These are phyloP conservation scores for Radiomyces spectabilis DNA, from an alignment of 192 early-diverging fungal species.

Conservation along the genomic window DNA sequence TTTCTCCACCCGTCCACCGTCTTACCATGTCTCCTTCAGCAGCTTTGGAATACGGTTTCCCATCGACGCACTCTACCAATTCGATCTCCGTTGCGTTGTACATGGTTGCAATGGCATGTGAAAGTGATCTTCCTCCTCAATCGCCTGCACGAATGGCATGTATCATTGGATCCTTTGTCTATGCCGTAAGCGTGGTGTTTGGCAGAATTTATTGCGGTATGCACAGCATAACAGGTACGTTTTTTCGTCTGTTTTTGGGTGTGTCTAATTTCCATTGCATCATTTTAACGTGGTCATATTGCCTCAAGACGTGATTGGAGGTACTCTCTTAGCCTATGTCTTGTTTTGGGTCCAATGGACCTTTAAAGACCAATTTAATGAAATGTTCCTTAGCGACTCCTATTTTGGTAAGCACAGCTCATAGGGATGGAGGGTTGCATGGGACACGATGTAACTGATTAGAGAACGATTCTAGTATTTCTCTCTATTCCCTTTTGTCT, in stretches of 20 bases:
- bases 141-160: slow-evolving; percentile 30
- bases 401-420: slow-evolving; percentile 31
- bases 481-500: slow-evolving; percentile 22
- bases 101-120: slow-evolving; percentile 39
- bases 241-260: too few species aligned
- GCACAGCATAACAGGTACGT: slow-evolving; percentile 62
- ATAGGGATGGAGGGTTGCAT: background rate
- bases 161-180: slow-evolving; percentile 33
- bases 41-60: slow-evolving; percentile 86
- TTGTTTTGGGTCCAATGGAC: slow-evolving; percentile 56
- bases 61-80: slow-evolving; percentile 84
- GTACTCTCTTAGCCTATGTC: slow-evolving; percentile 51
- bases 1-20: slow-evolving; percentile 67
- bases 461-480: slow-evolving; percentile 22
- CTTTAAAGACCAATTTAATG: slow-evolving; percentile 28
- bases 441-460: slow-evolving; percentile 18
- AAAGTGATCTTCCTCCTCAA: slow-evolving; percentile 35
- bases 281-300: too few species aligned
- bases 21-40: slow-evolving; percentile 59
- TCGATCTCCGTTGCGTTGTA: slow-evolving; percentile 66
- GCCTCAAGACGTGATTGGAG: slow-evolving; percentile 58
- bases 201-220: slow-evolving; percentile 84
- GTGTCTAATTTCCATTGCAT: too few species aligned
- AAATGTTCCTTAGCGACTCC: slow-evolving; percentile 17
- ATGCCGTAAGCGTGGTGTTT: slow-evolving; percentile 55